These are phyloP conservation scores for Macrocybe gigantea DNA, from an alignment of 768 basidiomycete species.

Conservation along the genomic window DNA sequence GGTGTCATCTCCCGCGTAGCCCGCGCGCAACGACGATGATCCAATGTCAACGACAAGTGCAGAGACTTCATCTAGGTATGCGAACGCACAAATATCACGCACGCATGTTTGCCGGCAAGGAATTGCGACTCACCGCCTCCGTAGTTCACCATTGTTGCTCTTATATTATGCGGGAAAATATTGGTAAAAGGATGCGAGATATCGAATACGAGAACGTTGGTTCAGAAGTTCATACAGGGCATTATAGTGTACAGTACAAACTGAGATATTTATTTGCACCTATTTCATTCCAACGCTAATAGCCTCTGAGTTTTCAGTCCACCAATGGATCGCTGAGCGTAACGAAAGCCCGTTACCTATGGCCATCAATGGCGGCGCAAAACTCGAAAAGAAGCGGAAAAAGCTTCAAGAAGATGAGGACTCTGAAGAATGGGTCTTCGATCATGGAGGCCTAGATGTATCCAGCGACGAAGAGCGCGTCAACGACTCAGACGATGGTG, in stretches of 20 bases:
- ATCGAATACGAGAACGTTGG: neutral
- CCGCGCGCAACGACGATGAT: conserved; percentile 81
- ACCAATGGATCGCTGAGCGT: conserved; percentile 2
- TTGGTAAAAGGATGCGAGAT: neutral
- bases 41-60: conserved; percentile 96
- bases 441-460: conserved; percentile 48
- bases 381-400: conserved; percentile 54
- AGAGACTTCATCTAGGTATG: conserved; percentile 81
- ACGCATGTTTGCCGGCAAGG: conserved; percentile 2
- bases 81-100: neutral
- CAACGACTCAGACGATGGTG: conserved; percentile 47
- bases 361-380: conserved; percentile 23
- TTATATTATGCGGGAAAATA: neutral
- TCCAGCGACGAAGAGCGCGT: conserved; percentile 57
- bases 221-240: too few relatives aligned
- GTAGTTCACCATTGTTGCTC: conserved; percentile 68
- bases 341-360: conserved; percentile 22
- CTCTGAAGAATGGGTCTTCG: neutral
- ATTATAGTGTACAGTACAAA: too few relatives aligned
- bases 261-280: too few relatives aligned
- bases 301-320: conserved; percentile 17
- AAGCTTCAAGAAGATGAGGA: conserved; percentile 35
- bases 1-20: conserved; percentile 96
- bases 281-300: conserved; percentile 20
- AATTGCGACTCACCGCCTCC: conserved; percentile 62